These are phyloP conservation scores for Microbotryum silenes-acaulis DNA, from an alignment of 1,284 basidiomycete species.

Conservation along the genomic window DNA sequence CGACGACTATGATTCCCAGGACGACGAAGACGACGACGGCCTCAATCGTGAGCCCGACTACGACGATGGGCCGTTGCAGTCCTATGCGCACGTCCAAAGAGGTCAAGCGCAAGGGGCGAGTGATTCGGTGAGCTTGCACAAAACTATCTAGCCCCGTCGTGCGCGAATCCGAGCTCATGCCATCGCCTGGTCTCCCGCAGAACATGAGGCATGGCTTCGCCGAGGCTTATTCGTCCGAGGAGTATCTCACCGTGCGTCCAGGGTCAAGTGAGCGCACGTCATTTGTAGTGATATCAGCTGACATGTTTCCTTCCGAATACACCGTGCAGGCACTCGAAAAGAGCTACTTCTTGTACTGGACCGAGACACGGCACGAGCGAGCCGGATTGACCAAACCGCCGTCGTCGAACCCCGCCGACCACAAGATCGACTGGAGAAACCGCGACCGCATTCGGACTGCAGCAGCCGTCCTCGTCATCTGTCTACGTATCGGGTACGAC, in stretches of 20 bases:
- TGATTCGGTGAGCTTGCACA: slow-evolving; percentile 17
- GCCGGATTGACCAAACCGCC: slow-evolving; percentile 26
- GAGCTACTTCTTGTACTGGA: slow-evolving; percentile 38
- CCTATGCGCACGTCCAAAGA: not conserved
- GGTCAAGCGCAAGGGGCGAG: not conserved
- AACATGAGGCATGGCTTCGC: slow-evolving; percentile 32
- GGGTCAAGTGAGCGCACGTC: not conserved
- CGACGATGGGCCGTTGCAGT: slow-evolving; percentile 18
- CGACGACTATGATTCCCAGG: slow-evolving; percentile 3
- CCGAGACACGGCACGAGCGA: slow-evolving; percentile 33
- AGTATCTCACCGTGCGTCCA: slow-evolving; percentile 17
- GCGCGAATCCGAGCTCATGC: too few relatives aligned
- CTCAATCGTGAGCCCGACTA: slow-evolving; percentile 2
- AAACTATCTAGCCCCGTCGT: not conserved
- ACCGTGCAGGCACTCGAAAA: slow-evolving; percentile 32
- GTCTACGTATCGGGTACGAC: slow-evolving; percentile 94
- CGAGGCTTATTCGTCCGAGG: slow-evolving; percentile 31
- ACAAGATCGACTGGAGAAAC: slow-evolving; percentile 33
- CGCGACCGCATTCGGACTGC: slow-evolving; percentile 52
- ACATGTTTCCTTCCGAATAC: too few relatives aligned
- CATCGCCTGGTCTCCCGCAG: not conserved
- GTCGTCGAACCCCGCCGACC: slow-evolving; percentile 22
- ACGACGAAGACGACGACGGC: slow-evolving; percentile 21
- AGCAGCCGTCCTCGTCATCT: slow-evolving; percentile 86
- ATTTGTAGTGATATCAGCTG: not conserved